Conservation (phyloP, 805 yeast genomes). For the Maudiozyma saulgeensis region DNA sequence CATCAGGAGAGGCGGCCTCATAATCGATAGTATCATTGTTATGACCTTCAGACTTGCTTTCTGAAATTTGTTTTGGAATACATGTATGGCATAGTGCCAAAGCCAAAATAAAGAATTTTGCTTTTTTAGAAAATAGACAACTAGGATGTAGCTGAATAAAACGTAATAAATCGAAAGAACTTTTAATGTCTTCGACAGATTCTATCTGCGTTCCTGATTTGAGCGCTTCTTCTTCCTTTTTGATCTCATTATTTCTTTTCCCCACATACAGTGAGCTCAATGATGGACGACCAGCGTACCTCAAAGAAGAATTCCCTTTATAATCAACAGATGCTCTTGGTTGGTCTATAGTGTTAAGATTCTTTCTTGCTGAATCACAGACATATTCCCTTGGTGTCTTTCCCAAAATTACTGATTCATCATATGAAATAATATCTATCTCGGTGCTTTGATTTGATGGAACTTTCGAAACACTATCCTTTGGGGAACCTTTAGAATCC, state of each 20-base stretch:
- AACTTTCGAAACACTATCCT: neutral
- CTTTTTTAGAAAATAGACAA: slow-evolving; percentile 57
- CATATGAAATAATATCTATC: slow-evolving; percentile 19
- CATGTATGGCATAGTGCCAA: slow-evolving; percentile 88
- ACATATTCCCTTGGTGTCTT: slow-evolving; percentile 4
- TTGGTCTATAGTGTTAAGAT: neutral
- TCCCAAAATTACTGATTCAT: slow-evolving; percentile 9
- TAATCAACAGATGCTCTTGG: slow-evolving; percentile 32
- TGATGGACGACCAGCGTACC: slow-evolving; percentile 47
- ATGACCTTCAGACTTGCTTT: neutral
- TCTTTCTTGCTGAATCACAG: too few relatives aligned
- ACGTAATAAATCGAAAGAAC: slow-evolving; percentile 57
- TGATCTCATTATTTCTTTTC: slow-evolving; percentile 1
- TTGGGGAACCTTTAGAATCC: slow-evolving; percentile 12
- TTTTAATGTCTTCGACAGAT: slow-evolving; percentile 27
- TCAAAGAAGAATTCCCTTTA: slow-evolving; percentile 33
- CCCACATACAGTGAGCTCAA: slow-evolving; percentile 35
- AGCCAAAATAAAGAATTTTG: slow-evolving; percentile 68
- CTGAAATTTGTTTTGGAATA: slow-evolving; percentile 45
- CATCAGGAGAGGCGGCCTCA: slow-evolving; percentile 96
- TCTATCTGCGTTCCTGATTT: slow-evolving; percentile 14
- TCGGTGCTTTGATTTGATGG: slow-evolving; percentile 2
- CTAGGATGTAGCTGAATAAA: slow-evolving; percentile 68
- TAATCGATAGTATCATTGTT: slow-evolving; percentile 52
- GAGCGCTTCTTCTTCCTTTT: neutral